phyloP scores from a whole-genome alignment of 306 rosid species.

The Elaeagnus macrophylla region DNA sequence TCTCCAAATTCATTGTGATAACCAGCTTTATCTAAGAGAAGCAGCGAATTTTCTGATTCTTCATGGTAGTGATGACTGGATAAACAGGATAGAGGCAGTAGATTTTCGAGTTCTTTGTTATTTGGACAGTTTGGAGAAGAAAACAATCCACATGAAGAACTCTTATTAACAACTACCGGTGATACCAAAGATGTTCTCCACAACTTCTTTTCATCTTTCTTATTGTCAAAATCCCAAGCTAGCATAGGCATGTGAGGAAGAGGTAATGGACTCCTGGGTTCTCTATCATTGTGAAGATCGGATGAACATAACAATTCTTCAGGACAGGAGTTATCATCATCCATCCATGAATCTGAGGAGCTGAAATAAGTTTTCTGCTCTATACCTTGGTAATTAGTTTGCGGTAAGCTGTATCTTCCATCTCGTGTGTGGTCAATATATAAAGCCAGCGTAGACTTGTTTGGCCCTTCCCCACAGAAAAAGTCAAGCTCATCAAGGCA shows the following conservation, averaged over 20 bases:
- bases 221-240: constrained; percentile 26
- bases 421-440: constrained; percentile 19
- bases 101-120: constrained; percentile 19
- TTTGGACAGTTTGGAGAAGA: constrained; percentile 29
- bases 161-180: constrained; percentile 19
- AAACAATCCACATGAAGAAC: constrained; percentile 17
- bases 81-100: constrained; percentile 25
- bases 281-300: too few relatives aligned
- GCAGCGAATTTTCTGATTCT: too few relatives aligned
- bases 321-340: too few relatives aligned
- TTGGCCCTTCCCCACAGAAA: constrained; percentile 23
- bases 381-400: constrained; percentile 15
- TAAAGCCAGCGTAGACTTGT: constrained; percentile 40
- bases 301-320: too few relatives aligned
- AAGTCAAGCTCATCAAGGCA: constrained; percentile 26
- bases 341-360: not conserved
- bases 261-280: too few relatives aligned
- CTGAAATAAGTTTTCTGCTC: constrained; percentile 10
- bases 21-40: too few relatives aligned
- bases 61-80: constrained; percentile 25
- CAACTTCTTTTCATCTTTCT: constrained; percentile 14
- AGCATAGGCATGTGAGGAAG: constrained; percentile 20
- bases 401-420: constrained; percentile 17
- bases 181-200: constrained; percentile 24
- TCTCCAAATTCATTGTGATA: constrained; percentile 11